These are phyloP conservation scores for Metschnikowia amazonensis DNA, from an alignment of 805 yeast genomes.

Conservation along the genomic window DNA sequence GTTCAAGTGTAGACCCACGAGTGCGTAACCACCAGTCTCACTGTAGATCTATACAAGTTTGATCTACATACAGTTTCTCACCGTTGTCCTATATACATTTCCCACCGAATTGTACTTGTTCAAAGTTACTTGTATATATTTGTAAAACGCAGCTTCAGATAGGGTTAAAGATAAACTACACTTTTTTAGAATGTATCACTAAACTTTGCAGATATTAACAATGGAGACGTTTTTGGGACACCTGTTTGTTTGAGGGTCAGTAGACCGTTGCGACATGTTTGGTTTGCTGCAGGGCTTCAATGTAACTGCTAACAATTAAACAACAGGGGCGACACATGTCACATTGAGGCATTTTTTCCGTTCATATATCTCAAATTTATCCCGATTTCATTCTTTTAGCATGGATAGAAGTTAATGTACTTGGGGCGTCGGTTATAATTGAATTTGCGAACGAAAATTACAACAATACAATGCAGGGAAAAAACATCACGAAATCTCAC, in stretches of 20 bases:
- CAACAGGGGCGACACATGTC: background rate
- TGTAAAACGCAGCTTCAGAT: too few relatives aligned
- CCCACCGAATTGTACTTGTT: background rate
- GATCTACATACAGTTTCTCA: background rate
- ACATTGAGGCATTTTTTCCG: background rate
- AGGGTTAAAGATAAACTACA: too few relatives aligned
- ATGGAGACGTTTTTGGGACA: background rate
- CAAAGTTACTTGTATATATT: too few relatives aligned
- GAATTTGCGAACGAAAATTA: slow-evolving; percentile 6
- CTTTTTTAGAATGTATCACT: too few relatives aligned
- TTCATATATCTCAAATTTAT: background rate
- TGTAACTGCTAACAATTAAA: background rate
- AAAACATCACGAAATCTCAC: slow-evolving; percentile 6
- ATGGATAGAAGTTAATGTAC: background rate
- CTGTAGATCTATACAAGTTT: background rate
- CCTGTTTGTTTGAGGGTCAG: background rate
- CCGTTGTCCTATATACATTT: background rate
- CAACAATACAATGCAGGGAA: slow-evolving; percentile 5
- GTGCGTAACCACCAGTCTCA: background rate
- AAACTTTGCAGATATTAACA: background rate
- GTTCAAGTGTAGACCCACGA: background rate
- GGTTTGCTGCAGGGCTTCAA: background rate
- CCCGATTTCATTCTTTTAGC: background rate
- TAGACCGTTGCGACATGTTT: background rate
- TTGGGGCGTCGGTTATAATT: background rate